Evolutionary conservation across 768 basidiomycete genomes (phyloP), one percentile per base, ranked within the genome.

Genomic region (Pleurotus tuoliensis): DNA sequence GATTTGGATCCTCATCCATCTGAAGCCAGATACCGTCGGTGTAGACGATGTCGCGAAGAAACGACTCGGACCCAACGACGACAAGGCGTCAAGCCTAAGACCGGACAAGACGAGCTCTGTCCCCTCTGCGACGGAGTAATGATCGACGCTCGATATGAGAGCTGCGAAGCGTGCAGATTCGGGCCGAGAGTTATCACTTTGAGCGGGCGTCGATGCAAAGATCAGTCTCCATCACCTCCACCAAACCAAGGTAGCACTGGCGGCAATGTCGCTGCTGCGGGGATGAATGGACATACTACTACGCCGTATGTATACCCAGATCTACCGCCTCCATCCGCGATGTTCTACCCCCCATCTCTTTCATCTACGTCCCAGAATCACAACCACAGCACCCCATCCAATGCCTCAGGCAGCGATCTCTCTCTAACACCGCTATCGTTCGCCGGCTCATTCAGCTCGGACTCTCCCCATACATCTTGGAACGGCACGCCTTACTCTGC

Each of bases 11-110:
- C 30, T 11, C 30, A 51, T 30, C 34, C 16, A 8, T n/a, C 25
- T 3, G 34, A 38, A 4, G 27, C 49, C 0, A 13, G 7, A 5
- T 30, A 51, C 27, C 13, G 49, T 12, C 51, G 51, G 8, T 53
- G 51, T 41, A 37, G 51, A 43, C 51, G 51, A n/a, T 53, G 51
- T 24, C 37, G 18, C 8, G 51, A 53, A 30, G 51, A 53, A 11
- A 25, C 5, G 7, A 12, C 25, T 1, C 18, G 51, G 7, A 22
- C 22, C 9, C 51, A 30, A 20, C 51, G 51, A 5, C 16, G 38
- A 40, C 13, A 24, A 24, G 51, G 51, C n/a, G 51, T 53, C 5
- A 12, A n/a, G 5, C 51, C 51, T 16, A n/a, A n/a, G 18, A 53
- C 39, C 11, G 51, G 51, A 53, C 18, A 34, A 12, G 51, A 53